Evolutionary conservation across 495 filamentous ascomycete genomes (phyloP).

Genomic region (Tirmania nivea): DNA sequence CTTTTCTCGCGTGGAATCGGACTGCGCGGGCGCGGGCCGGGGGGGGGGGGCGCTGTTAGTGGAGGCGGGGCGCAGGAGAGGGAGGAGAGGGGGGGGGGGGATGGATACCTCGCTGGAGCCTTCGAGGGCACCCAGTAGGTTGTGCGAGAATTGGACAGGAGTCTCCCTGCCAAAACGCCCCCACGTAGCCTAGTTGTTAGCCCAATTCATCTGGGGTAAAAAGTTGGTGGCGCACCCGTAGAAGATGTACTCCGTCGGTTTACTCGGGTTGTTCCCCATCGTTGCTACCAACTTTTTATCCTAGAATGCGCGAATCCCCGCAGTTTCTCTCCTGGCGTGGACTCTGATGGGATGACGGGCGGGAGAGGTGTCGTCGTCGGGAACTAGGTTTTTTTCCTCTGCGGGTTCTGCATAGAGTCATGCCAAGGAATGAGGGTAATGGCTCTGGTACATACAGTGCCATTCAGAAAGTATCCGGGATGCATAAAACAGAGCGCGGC

Average conservation of each 20-base stretch:
- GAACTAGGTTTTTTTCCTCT: too few species aligned
- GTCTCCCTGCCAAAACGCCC: conserved; percentile 48
- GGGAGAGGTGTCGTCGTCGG: neutral
- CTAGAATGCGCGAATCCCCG: too few species aligned
- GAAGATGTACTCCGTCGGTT: neutral
- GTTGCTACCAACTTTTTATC: neutral
- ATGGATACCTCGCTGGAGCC: conserved; percentile 56
- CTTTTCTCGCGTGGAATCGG: conserved; percentile 65
- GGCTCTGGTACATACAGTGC: too few species aligned
- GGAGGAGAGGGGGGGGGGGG: conserved; percentile 1
- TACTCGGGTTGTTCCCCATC: neutral
- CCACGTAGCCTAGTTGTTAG: too few species aligned
- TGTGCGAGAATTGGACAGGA: conserved; percentile 68
- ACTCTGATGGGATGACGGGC: too few species aligned
- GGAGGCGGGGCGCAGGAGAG: conserved; percentile 1
- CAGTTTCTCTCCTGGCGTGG: too few species aligned
- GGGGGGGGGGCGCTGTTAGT: neutral
- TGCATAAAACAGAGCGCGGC: too few species aligned
- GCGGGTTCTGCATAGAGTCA: too few species aligned
- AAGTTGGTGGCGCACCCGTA: neutral
- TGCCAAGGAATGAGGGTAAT: too few species aligned
- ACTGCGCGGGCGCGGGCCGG: conserved; percentile 22
- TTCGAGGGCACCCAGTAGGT: conserved; percentile 62
- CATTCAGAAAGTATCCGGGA: too few species aligned
- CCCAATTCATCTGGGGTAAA: neutral